phyloP scores from a whole-genome alignment of 169 alveolate species.

The Ichthyophthirius multifiliis region DNA sequence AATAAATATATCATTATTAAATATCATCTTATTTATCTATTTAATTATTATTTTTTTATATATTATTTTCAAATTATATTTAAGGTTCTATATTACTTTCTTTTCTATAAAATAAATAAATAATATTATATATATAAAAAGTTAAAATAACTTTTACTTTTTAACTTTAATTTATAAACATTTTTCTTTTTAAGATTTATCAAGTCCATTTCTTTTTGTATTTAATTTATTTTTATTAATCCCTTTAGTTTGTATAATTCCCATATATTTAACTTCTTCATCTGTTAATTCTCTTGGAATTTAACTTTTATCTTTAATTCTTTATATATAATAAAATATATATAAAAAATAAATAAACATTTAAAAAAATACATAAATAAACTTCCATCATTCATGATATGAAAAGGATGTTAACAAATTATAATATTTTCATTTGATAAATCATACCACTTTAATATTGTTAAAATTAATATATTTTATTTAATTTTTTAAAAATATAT shows the following conservation, averaged over 20 bases:
- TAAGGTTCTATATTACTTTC: no score
- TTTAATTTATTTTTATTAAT: background rate
- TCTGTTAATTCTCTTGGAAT: slow-evolving; percentile 14
- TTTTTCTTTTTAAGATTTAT: background rate
- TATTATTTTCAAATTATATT: no score
- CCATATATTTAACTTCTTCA: background rate
- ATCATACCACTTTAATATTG: background rate
- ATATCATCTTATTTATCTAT: no score
- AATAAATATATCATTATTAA: no score
- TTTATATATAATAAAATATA: background rate
- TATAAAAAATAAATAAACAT: background rate
- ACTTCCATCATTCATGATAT: slow-evolving; percentile 21
- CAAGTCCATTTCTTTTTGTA: background rate
- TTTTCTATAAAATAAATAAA: no score
- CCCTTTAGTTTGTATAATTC: background rate
- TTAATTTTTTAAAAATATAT: background rate
- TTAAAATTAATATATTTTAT: background rate
- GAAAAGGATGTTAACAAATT: background rate
- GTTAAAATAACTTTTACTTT: no score
- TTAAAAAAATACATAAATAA: background rate
- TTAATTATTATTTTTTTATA: no score
- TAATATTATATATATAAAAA: no score
- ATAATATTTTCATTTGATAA: background rate
- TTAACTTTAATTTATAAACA: background rate
- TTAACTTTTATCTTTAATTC: background rate